These are phyloP conservation scores for Adansonia gregorii DNA, from an alignment of 441 rosid species.

Conservation along the genomic window DNA sequence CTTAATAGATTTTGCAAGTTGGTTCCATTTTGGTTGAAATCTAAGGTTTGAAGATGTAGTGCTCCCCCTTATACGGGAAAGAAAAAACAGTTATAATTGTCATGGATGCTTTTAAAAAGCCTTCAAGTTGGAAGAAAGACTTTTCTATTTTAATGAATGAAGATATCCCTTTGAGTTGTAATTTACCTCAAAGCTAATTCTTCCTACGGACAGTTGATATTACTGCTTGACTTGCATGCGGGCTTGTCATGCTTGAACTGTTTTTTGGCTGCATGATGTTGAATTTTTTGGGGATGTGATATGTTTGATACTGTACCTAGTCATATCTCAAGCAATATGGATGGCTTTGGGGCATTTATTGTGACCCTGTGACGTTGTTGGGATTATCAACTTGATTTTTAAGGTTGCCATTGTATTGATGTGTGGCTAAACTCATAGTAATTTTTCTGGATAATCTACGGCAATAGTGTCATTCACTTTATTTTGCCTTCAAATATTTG, in stretches of 20 bases:
- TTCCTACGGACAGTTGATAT: neutral
- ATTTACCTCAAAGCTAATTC: neutral
- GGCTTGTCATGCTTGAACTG: neutral
- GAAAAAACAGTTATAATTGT: neutral
- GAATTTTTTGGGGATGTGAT: neutral
- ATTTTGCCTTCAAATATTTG: neutral
- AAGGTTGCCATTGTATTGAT: neutral
- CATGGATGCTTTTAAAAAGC: neutral
- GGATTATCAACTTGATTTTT: neutral
- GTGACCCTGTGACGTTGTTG: neutral
- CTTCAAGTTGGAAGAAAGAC: neutral
- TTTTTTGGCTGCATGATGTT: neutral
- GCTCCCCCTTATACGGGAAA: neutral
- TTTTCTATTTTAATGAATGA: neutral
- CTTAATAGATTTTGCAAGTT: neutral
- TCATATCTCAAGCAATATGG: neutral
- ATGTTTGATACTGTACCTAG: neutral
- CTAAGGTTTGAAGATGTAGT: neutral
- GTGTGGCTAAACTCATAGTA: neutral
- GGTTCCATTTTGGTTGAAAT: neutral
- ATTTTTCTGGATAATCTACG: neutral
- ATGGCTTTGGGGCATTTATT: neutral
- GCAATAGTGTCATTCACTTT: neutral
- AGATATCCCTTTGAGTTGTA: neutral
- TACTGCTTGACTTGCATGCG: too few species aligned